Evolutionary conservation across 148 eudicot genomes (phyloP).

Genomic region (Vaccinium vitisidaea): DNA sequence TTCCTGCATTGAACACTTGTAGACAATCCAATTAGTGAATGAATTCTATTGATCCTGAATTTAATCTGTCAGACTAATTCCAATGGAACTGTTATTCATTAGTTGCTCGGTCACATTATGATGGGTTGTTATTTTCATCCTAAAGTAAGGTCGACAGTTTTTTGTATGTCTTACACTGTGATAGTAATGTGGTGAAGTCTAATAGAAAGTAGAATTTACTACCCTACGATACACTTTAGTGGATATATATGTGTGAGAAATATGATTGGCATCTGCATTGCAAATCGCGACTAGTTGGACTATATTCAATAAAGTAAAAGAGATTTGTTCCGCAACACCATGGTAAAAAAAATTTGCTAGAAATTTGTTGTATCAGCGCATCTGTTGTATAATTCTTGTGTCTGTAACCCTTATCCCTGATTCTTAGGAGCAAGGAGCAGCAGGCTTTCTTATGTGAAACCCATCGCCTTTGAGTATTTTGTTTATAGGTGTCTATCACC

Average conservation of each 20-base stretch:
- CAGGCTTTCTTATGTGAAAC: background rate
- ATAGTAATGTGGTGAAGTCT: background rate
- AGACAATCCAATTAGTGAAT: background rate
- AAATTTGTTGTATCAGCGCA: background rate
- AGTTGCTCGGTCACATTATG: background rate
- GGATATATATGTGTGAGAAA: background rate
- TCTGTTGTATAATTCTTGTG: background rate
- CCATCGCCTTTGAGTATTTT: background rate
- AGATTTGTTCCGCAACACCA: background rate
- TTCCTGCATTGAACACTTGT: background rate
- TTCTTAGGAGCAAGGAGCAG: background rate
- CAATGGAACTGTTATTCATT: constrained; percentile 4
- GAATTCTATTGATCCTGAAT: background rate
- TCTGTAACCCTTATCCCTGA: background rate
- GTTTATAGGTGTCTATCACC: background rate
- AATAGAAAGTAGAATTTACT: background rate
- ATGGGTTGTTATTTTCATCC: background rate
- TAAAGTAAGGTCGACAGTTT: background rate
- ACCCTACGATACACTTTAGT: background rate
- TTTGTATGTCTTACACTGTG: background rate
- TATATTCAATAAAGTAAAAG: background rate
- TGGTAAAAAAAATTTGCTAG: background rate
- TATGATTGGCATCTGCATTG: no score
- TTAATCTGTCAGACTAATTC: background rate
- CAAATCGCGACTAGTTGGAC: background rate